These are phyloP conservation scores for Tranzscheliella williamsii DNA, from an alignment of 1,284 basidiomycete species.

Conservation along the genomic window DNA sequence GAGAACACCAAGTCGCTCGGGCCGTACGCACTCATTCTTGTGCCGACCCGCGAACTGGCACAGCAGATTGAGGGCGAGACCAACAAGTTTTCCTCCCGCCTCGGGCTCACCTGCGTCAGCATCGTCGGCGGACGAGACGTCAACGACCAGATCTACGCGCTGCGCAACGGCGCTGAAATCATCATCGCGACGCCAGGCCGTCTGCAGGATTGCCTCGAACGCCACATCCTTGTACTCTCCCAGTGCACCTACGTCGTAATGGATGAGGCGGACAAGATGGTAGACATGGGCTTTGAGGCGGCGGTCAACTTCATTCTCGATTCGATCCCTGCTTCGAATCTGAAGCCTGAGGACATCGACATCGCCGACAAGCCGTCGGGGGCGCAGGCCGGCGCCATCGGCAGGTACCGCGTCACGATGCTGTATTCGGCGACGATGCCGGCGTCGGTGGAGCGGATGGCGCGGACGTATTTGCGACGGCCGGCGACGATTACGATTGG, in stretches of 20 bases:
- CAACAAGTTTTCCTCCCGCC: slow-evolving; percentile 81
- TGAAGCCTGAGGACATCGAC: slow-evolving; percentile 72
- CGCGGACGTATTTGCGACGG: slow-evolving; percentile 86
- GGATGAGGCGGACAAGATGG: slow-evolving; percentile 99
- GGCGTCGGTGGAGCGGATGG: slow-evolving; percentile 86
- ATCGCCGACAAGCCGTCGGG: slow-evolving; percentile 57
- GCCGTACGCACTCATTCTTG: slow-evolving; percentile 89
- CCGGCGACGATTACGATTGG: slow-evolving; percentile 97
- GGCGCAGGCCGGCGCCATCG: slow-evolving; percentile 19
- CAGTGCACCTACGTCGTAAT: slow-evolving; percentile 98
- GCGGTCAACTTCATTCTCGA: slow-evolving; percentile 95
- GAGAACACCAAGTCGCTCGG: slow-evolving; percentile 91
- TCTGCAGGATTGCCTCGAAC: slow-evolving; percentile 94
- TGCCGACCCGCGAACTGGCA: slow-evolving; percentile 94
- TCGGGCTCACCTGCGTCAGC: slow-evolving; percentile 90
- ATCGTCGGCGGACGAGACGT: slow-evolving; percentile 92
- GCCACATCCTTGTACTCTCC: slow-evolving; percentile 88
- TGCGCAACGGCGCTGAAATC: slow-evolving; percentile 94
- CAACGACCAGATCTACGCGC: slow-evolving; percentile 94
- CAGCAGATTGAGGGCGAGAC: slow-evolving; percentile 95
- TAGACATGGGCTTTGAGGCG: slow-evolving; percentile 92
- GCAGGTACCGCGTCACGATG: slow-evolving; percentile 63
- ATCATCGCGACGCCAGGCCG: slow-evolving; percentile 98
- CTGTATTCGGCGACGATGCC: slow-evolving; percentile 99
- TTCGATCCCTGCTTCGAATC: slow-evolving; percentile 79